These are phyloP conservation scores for Pleurotus salmoneostramineus DNA, from an alignment of 768 basidiomycete genomes.

Conservation along the genomic window DNA sequence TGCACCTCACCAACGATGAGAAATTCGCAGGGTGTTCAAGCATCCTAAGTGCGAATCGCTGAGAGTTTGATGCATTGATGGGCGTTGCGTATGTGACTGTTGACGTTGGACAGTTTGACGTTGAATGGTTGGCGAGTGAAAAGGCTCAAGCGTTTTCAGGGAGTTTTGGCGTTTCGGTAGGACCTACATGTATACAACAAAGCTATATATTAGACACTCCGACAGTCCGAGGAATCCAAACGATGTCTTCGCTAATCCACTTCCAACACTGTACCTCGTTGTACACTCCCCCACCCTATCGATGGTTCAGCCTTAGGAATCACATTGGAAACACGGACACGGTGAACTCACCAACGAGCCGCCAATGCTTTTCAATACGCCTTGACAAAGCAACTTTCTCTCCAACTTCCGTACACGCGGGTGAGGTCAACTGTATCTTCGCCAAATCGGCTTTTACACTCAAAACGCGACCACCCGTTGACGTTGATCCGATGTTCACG, in stretches of 20 bases:
- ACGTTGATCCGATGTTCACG: conserved; percentile 98
- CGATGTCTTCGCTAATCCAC: conserved; percentile 45
- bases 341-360: conserved; percentile 76
- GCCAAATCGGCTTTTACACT: conserved; percentile 94
- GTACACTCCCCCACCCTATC: conserved; percentile 72
- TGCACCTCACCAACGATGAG: neutral
- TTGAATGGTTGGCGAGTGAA: neutral
- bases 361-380: conserved; percentile 98
- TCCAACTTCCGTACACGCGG: conserved; percentile 93
- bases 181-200: conserved; percentile 1
- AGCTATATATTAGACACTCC: neutral
- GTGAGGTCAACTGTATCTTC: conserved; percentile 90
- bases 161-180: neutral
- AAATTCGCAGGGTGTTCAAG: neutral
- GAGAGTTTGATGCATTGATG: too few relatives aligned
- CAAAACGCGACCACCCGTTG: conserved; percentile 92
- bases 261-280: conserved; percentile 79
- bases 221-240: neutral
- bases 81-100: too few relatives aligned
- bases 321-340: neutral
- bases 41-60: too few relatives aligned
- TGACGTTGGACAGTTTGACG: too few relatives aligned
- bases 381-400: conserved; percentile 96
- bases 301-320: conserved; percentile 5
- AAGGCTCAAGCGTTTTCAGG: neutral